Base-by-base conservation (phyloP, 202 grass and related monocot genomes). In the Dendrocalamus latiflorus region DNA sequence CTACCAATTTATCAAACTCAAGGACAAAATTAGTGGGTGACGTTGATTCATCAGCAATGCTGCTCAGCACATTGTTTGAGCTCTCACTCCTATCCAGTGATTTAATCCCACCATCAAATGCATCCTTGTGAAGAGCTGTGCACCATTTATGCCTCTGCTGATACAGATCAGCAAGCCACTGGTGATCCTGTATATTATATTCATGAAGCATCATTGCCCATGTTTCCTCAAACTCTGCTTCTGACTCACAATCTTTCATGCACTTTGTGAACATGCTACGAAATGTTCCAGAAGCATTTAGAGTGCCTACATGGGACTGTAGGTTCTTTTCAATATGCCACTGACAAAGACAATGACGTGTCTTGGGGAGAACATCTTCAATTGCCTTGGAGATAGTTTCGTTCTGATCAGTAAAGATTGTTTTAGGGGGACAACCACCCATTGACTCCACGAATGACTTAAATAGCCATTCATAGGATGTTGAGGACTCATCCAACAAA, bases 381-480 rank as follows among this genome's bases (percentile, higher is more conserved):
- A 93, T 88, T 82, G 86, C 91, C 78, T 91, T 93, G 17, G 84
- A 86, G 12, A 86, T 86, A 48, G 82, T 65, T 70, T 83, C 84
- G 42, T 90, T 89, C 75, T 86, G 87, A 83, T 91, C 91, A 68
- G 94, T 97, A 80, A 96, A 91, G 18, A 96, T 84, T 71, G 90
- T 89, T 88, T 89, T 91, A 65, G 91, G 93, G 4, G 86, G 65
- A 67, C 34, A 65, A 37, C 86, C 88, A n/a, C 91, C 88, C 93
- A 96, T 89, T 65, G 90, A 91, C 67, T 89, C 88, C 42, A 96
- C 66, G 55, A 91, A 96, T 41, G 91, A 89, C 86, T 86, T 91
- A 58, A 96, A 87, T 68, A 93, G 76, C 90, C 93, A 96, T 66
- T 89, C 83, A 74, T 93, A 96, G 58, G 88, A 87, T 57, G 81